Conservation (phyloP, 306 rosid species). For the Gleditsia sinensis region DNA sequence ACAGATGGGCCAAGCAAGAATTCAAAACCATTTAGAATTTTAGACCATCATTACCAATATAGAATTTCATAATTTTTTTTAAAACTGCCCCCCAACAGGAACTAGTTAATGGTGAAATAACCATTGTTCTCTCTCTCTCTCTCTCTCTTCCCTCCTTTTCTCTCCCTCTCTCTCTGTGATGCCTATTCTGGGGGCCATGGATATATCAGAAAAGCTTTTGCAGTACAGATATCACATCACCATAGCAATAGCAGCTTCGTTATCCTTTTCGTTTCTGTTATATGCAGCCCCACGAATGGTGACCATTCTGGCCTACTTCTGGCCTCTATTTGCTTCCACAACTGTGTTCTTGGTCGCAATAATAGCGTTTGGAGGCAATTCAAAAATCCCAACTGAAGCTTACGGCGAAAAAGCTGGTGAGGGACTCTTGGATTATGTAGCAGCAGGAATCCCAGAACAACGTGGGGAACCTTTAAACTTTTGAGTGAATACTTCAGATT, state of each 20-base stretch:
- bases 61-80: too few species aligned
- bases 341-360: slow-evolving; percentile 56
- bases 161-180: too few species aligned
- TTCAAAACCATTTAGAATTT: slow-evolving; percentile 31
- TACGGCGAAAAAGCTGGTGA: slow-evolving; percentile 62
- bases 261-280: slow-evolving; percentile 42
- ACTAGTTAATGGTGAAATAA: too few species aligned
- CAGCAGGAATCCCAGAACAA: slow-evolving; percentile 43
- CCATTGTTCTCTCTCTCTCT: too few species aligned
- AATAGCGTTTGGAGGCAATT: slow-evolving; percentile 59
- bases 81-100: too few species aligned
- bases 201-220: slow-evolving; percentile 52
- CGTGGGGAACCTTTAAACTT: slow-evolving; percentile 28
- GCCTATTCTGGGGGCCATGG: slow-evolving; percentile 30
- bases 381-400: slow-evolving; percentile 50
- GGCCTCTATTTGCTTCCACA: slow-evolving; percentile 85
- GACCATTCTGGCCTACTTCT: slow-evolving; percentile 61
- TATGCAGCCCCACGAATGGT: slow-evolving; percentile 62
- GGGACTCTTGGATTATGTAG: slow-evolving; percentile 71
- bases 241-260: slow-evolving; percentile 48
- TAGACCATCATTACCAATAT: too few species aligned
- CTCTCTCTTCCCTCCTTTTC: too few species aligned
- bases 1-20: slow-evolving; percentile 47
- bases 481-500: slow-evolving; percentile 2
- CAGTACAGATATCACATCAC: slow-evolving; percentile 61